Evolutionary conservation across 2,329 filamentous ascomycete species (phyloP), one percentile per base, ranked within the genome.

Genomic region (Bipolaris oryzae): DNA sequence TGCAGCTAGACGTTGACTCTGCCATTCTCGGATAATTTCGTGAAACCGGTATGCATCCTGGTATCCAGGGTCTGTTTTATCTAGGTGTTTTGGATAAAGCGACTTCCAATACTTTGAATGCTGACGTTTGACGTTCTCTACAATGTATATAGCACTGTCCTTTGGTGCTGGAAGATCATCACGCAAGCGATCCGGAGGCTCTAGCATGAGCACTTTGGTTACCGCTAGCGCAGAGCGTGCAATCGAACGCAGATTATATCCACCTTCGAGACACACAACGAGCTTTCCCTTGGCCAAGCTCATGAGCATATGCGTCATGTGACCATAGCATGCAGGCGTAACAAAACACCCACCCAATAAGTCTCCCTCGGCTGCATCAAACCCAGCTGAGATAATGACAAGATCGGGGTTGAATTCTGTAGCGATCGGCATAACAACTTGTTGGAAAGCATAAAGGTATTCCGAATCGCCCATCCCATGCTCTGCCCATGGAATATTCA

Each of bases 301-400:
- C 93, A 97, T 98, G 45, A 99, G 85, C 94, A 98, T 97, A 73
- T 97, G 92, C 15, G 95, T 98, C 95, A 99, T 98, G 72, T 99
- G 94, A 13, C 93, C 91, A 73, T 98, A 99, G 72, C 95, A 96
- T 4, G 87, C 79, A 0, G 95, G 95, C 1, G 92, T 89, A 5
- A 99, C 95, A 70, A 92, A 94, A 74, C 95, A 99, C 31, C 90
- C 92, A 48, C 95, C 95, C 1, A 99, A 84, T 71, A 95, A 89
- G 75, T 99, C 95, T 11, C 95, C 95, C 62, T 90, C 91, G 0
- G 95, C 95, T 15, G 95, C 95, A 74, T 99, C 95, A 67, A 99
- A 99, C 0, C 95, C 95, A 39, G 95, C 92, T 18, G 95, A 95
- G 55, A 99, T 89, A 63, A 99, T 95, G 25, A 98, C 93, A 16